Percentiles rank a stretch among this genome's conserved stretches.
Evolutionary conservation across 2,329 filamentous ascomycete species (phyloP).

Genomic region (Mariannaea sp.): DNA sequence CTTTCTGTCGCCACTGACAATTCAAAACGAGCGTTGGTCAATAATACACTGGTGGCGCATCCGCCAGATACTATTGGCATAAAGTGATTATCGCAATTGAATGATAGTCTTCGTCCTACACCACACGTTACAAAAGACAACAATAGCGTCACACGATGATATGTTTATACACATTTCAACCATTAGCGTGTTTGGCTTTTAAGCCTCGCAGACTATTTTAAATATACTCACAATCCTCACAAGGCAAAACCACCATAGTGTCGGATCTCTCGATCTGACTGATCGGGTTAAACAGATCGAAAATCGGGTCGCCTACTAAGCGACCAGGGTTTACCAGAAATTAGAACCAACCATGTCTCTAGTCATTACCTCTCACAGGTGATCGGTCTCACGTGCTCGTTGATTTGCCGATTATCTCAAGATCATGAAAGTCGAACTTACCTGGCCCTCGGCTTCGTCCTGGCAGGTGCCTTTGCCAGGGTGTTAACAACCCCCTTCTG

Average conservation of each 20-base stretch:
- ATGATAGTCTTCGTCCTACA: no score
- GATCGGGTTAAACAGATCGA: slow-evolving; percentile 28
- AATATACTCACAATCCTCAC: slow-evolving; percentile 1
- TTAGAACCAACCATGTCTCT: slow-evolving; percentile 6
- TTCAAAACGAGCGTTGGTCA: slow-evolving; percentile 31
- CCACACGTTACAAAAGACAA: no score
- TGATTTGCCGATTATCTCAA: not conserved
- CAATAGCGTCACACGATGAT: slow-evolving; percentile 9
- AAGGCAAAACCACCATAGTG: slow-evolving; percentile 9
- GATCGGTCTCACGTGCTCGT: slow-evolving; percentile 8
- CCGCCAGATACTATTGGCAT: slow-evolving; percentile 22
- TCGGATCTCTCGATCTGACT: slow-evolving; percentile 20
- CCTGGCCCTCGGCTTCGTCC: slow-evolving; percentile 9
- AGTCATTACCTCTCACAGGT: slow-evolving; percentile 19
- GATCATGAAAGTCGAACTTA: slow-evolving; percentile 2
- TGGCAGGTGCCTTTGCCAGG: not conserved
- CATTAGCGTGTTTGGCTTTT: not conserved
- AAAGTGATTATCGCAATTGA: no score
- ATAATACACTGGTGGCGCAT: slow-evolving; percentile 26
- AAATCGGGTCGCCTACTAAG: slow-evolving; percentile 12
- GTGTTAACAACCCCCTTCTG: not conserved
- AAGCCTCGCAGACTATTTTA: slow-evolving; percentile 2
- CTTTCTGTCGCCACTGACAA: slow-evolving; percentile 17
- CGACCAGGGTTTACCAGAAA: slow-evolving; percentile 15
- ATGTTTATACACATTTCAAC: slow-evolving; percentile 1